Evolutionary conservation across 2,329 filamentous ascomycete genomes (phyloP), one percentile per base, ranked within the genome.

Genomic region (Fusarium tupiense): DNA sequence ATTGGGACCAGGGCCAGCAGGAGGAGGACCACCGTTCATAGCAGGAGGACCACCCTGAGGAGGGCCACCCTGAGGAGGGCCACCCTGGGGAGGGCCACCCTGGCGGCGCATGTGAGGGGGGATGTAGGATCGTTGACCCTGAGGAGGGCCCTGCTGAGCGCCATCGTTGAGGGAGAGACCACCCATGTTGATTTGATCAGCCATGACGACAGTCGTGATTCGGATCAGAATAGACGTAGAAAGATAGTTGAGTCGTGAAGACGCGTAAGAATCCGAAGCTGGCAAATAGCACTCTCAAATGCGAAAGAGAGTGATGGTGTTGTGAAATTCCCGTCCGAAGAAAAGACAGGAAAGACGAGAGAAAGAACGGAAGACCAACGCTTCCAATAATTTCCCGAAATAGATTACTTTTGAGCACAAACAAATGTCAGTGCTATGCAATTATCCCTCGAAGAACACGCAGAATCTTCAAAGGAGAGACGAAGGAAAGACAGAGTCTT

Each of bases 171-270:
- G 87, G 84, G 86, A 92, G 80, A 96, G 87, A 82, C 91, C 90
- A 82, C 88, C 89, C 90, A 96, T 95, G 87, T 94, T 94, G 80
- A 96, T 89, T 87, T 95, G 92, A 81, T 94, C 92, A 83, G 93
- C 93, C 93, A 95, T 95, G 82, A 84, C 92, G 86, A 80, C 80
- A 62, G 65, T 72, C 63, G 72, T 60, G 64, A 76, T 74, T 77
- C 64, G 66, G 61, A 57, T 77, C 70, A 69, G 72, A 64, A 72
- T 61, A 64, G 50, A 71, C 61, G 68, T 71, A 61, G 38, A 71
- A 66, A 74, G 64, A 72, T 64, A 65, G 64, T 67, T 60, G 64
- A 50, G 69, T 69, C 73, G 72, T 73, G 61, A 71, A 72, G 72
- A 77, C 70, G 65, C 60, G 73, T 73, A 57, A 54, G 56, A 57